Base-by-base conservation (phyloP, 2,329 filamentous ascomycete species). In the Xylariomycetidae sp. region DNA sequence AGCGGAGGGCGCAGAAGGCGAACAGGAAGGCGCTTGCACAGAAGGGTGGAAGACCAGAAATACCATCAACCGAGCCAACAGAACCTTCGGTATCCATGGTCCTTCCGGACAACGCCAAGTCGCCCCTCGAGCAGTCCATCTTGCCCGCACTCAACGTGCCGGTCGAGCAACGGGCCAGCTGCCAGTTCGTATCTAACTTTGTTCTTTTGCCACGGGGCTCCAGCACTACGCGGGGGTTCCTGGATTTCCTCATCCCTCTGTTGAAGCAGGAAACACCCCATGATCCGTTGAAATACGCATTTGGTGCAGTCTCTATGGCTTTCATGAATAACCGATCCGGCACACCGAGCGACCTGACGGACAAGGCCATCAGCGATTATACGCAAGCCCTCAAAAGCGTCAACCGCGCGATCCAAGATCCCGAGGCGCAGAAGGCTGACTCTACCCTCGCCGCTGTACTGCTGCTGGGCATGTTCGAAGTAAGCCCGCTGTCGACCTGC, bases 171-270 rank as follows among this genome's bases (percentile, higher is more conserved):
- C 67, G 72, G 42, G 76, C 76, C 2, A 62, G 65, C 8, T 77
- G 73, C 44, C 72, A 75, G 47, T 81, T 81, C 47, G 54, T 79
- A 10, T 63, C 74, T 34, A 79, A 80, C 50, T 81, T 72, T 48
- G 66, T 80, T 31, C 59, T 79, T 10, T 46, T 74, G 8, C 72
- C 76, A 14, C 57, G 59, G 10, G 61, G 68, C 15, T 68, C 66
- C n/a, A 62, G 57, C 22, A 65, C 65, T 2, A 56, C 70, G 14
- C n/a, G n/a, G n/a, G 76, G 76, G 0, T 77, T 72, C 46, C 64
- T 79, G 54, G 74, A 79, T 42, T 79, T 72, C 34, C 54, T 80
- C 2, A 47, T 76, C 5, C 75, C 76, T 6, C 56, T 81, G 25
- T 57, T 79, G 38, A 68, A 67, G 38, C 45, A 56, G 5, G 62